Evolutionary conservation across 2,329 filamentous ascomycete genomes (phyloP), one percentile per base, ranked within the genome.

Genomic region (Annulohypoxylon truncatum): DNA sequence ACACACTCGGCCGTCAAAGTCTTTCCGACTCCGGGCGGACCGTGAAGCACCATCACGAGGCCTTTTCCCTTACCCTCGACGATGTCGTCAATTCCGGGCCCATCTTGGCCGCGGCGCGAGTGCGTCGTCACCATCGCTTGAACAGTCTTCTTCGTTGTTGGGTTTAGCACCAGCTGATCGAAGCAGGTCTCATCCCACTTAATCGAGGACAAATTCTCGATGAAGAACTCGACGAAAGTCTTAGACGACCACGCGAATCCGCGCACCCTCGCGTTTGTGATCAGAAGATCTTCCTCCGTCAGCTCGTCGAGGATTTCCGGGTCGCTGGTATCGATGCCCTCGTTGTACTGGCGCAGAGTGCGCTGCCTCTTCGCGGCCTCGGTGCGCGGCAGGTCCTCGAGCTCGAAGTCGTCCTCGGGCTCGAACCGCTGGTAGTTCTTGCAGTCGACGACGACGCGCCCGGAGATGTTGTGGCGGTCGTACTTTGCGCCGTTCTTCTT

Each of bases 161-260:
- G 47, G 31, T 61, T 50, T 2, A 70, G 46, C 5, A 72, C 66
- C 1, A 72, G 28, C 40, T 67, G 61, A 2, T 67, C 61, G 56
- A 87, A 87, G 6, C 83, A 84, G 31, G 79, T 73, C 4, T 78
- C 77, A 67, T 84, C 83, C 81, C 84, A 87, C 38, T 76, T 64
- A 48, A 86, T 82, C 31, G 82, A 79, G 1, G 65, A 61, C 4
- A 85, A 76, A 10, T 80, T 73, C 46, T 84, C 82, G 48, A 86
- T 76, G 66, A 78, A 83, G 66, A 85, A 84, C 61, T 83, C 82
- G 64, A 83, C 28, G 57, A 69, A 72, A 35, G 58, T 51, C 52
- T 67, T 70, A 12, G 33, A 47, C 35, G 69, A 62, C 28, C 68
- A 68, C n/a, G 69, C 66, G 50, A 71, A 70, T 2, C 71, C 69